These are phyloP conservation scores for Pseudozyma sp. DNA, from an alignment of 1,284 basidiomycete species.

Conservation along the genomic window DNA sequence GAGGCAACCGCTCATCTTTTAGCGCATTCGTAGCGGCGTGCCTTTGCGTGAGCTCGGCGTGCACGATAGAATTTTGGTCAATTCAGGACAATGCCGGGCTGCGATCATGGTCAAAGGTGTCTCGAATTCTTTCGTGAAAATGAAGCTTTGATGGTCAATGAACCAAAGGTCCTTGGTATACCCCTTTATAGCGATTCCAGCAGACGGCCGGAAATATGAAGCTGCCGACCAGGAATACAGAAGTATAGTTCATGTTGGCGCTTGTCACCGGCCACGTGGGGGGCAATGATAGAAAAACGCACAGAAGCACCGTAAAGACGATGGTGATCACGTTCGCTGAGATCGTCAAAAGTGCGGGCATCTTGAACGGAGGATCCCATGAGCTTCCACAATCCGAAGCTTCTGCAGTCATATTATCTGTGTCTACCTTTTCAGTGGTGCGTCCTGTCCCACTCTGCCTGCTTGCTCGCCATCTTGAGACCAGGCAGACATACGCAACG, in stretches of 20 bases:
- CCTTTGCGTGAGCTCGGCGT: too few species aligned
- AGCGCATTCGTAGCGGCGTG: background rate
- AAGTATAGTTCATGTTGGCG: slow-evolving; percentile 38
- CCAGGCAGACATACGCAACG: slow-evolving; percentile 24
- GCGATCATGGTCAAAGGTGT: too few species aligned
- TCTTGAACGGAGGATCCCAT: slow-evolving; percentile 28
- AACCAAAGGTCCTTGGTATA: slow-evolving; percentile 21
- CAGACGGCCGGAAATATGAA: slow-evolving; percentile 16
- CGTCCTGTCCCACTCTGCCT: background rate
- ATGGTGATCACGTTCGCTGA: slow-evolving; percentile 30
- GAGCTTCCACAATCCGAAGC: slow-evolving; percentile 6
- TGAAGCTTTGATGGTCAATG: slow-evolving; percentile 5
- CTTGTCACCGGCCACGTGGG: slow-evolving; percentile 31
- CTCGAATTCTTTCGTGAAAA: too few species aligned
- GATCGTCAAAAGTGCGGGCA: slow-evolving; percentile 15
- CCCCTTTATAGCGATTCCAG: slow-evolving; percentile 11
- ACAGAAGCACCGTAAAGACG: slow-evolving; percentile 29
- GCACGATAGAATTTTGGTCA: too few species aligned
- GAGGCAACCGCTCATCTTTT: slow-evolving; percentile 22
- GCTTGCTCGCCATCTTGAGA: slow-evolving; percentile 5
- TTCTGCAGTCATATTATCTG: slow-evolving; percentile 2
- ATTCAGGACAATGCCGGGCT: too few species aligned
- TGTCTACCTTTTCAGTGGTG: slow-evolving; percentile 5
- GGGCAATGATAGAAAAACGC: slow-evolving; percentile 33
- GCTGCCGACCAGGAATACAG: slow-evolving; percentile 18